Evolutionary conservation across 108 stramenopile genomes (phyloP).

Genomic region (Schizochytrium sp.): DNA sequence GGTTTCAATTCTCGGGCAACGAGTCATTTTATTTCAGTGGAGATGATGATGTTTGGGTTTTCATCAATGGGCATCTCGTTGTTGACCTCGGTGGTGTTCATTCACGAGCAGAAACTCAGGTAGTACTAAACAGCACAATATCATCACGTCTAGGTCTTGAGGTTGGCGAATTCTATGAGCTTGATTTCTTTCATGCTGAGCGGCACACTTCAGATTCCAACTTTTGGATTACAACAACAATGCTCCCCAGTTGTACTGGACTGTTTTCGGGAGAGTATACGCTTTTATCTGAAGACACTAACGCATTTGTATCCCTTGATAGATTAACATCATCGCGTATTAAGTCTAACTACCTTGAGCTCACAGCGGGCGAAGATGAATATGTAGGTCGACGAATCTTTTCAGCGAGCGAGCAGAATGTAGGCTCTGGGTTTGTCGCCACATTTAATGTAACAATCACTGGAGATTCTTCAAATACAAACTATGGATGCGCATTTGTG

Average conservation of each 20-base stretch:
- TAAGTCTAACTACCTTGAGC: neutral
- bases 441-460: neutral
- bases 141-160: neutral
- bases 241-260: slow-evolving; percentile 6
- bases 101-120: neutral
- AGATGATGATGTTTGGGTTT: slow-evolving; percentile 54
- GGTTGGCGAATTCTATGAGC: slow-evolving; percentile 18
- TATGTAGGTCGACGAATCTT: neutral
- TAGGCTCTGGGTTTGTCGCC: slow-evolving; percentile 46
- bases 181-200: slow-evolving; percentile 43
- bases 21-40: slow-evolving; percentile 33
- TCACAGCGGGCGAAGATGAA: neutral
- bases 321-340: neutral
- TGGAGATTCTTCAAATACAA: neutral
- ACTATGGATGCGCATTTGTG: slow-evolving; percentile 18
- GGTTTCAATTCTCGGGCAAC: slow-evolving; percentile 36
- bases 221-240: slow-evolving; percentile 46
- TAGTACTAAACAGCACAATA: neutral
- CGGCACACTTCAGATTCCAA: neutral
- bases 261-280: slow-evolving; percentile 8
- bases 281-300: neutral
- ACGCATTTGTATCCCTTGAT: neutral
- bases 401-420: neutral
- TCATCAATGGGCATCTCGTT: slow-evolving; percentile 28
- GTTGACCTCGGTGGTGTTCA: slow-evolving; percentile 52